Percentiles rank a stretch among this genome's conserved stretches.
Conservation (phyloP, 345 rosid species). For the Syzygium aromaticum region DNA sequence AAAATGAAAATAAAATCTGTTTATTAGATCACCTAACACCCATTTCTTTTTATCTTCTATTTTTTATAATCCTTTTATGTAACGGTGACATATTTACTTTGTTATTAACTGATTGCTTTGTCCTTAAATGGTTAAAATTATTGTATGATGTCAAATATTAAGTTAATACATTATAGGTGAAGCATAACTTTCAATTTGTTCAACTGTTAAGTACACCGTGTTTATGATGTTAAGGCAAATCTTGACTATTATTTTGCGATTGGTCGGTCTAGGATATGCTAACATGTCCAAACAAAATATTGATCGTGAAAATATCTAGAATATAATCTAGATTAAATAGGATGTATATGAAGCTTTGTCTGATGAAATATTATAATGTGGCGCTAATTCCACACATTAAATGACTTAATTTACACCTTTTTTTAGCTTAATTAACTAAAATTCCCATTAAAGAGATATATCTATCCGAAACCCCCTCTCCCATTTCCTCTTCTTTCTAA, state of each 20-base stretch:
- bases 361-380: neutral
- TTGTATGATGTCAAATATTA: neutral
- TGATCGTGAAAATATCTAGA: neutral
- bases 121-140: neutral
- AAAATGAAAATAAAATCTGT: neutral
- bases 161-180: neutral
- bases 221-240: neutral
- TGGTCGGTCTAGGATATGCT: neutral
- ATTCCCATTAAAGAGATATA: neutral
- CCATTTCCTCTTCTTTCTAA: neutral
- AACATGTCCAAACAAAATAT: neutral
- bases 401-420: neutral
- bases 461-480: neutral
- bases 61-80: neutral
- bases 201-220: neutral
- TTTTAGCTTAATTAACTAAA: neutral
- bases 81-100: neutral
- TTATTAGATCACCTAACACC: neutral
- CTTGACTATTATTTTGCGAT: neutral
- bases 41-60: neutral
- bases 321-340: neutral
- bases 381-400: neutral
- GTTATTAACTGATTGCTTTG: neutral
- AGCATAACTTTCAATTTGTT: neutral
- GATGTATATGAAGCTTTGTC: neutral